Base-by-base conservation (phyloP, 148 eudicot species). In the Amaranthus palmeri region DNA sequence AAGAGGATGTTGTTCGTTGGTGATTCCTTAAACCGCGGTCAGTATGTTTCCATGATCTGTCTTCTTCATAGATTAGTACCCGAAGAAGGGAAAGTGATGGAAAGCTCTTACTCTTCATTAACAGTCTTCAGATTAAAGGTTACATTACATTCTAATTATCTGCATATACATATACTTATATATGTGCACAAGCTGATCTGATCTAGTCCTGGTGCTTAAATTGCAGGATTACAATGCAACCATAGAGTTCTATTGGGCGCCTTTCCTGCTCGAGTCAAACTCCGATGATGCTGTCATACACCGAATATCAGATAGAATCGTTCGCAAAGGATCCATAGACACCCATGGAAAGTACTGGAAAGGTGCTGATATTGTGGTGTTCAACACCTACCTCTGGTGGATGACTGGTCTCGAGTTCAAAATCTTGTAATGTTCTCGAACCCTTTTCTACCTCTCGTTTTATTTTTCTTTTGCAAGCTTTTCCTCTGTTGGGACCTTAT, bases 371-470 rank as follows among this genome's bases (percentile, higher is more conserved):
- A 87, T 95, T 36, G 71, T 95, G 72, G 96, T 95, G 11, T 91
- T 95, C 85, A 95, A 95, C 75, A 86, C 99, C 45, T 95, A 95
- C 67, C 85, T 92, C 4, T 95, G 99, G 99, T 95, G 99, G 99
- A 92, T 91, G 92, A 88, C 92, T 62, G 98, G 98, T 77, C 81
- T 74, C 50, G 70, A 83, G 55, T 85, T 95, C 85, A 95, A 92
- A 65, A 85, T 95, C 69, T 75, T 90, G 99, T 95, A 88, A 83
- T 62, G 59, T 42, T 63, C 70, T 47, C 17, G 5, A 25, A 5
- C 7, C 71, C 57, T 49, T 64, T 59, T 58, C n/a, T 8, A 25
- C 36, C 36, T 25, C 2, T 25, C 1, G 36, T 25, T 25, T 25
- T 25, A 25, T 25, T 25, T 25, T 25, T 25, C 36, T 1, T 25